Evolutionary conservation across 352 stramenopile species (phyloP), one percentile per base, ranked within the genome.

Genomic region (Globisporangium nagaii): DNA sequence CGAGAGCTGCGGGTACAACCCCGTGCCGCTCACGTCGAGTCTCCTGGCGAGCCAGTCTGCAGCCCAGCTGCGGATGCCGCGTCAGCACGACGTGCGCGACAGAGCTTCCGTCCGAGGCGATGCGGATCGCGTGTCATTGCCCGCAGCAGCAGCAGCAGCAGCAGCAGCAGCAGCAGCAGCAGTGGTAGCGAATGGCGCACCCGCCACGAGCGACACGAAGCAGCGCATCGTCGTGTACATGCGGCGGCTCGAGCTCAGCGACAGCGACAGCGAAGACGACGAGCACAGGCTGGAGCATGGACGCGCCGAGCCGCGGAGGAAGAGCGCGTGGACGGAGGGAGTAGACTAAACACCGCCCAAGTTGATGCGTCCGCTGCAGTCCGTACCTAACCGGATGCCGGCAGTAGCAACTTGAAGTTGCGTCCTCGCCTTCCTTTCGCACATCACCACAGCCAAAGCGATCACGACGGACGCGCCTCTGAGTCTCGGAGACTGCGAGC

Each of bases 191-290:
- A 54, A 19, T 10, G 27, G 39, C 39, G 17, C 39, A 44, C 25
- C 47, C 35, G 49, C 10, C n/a, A 32, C 25, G 13, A 56, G 50
- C 13, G 17, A 41, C 60, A 56, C 12, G 37, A 54, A 51, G 20
- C 58, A 44, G 17, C 35, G 58, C 37, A 75, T 81, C 35, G 51
- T 81, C 40, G 71, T 81, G 30, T 65, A 76, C 53, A 72, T 81
- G 66, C 66, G 56, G 13, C 63, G 59, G 3, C 50, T 81, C 15
- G 56, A 68, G 55, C 35, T 81, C 2, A 41, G 30, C 12, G 51
- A 53, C 25, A 52, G 54, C 57, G 32, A 28, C 8, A n/a, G 20
- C 7, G 31, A 49, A 11, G 45, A 46, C 9, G 15, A 46, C 4
- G 42, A 48, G 8, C n/a, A n/a, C n/a, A n/a, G n/a, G n/a, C 24